A percentile compares a stretch with the other conserved stretches of the same genome.
Evolutionary conservation across 306 rosid genomes (phyloP).

Genomic region (Corylus heterophylla): DNA sequence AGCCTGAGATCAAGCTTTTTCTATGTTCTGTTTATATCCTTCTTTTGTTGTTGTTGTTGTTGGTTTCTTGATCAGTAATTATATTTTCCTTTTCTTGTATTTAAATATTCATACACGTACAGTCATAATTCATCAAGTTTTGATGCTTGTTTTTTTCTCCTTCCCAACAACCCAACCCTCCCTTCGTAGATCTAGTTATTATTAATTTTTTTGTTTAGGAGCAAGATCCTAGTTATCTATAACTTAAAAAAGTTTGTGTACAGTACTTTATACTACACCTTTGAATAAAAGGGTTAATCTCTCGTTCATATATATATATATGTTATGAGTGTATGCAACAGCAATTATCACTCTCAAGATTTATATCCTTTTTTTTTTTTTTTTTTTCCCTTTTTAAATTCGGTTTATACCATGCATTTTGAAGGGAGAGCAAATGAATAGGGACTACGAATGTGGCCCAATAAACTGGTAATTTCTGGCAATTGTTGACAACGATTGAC

Average conservation of each 20-base stretch:
- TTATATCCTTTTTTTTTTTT: too few species aligned
- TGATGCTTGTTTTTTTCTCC: neutral
- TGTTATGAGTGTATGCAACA: too few species aligned
- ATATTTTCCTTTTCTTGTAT: neutral
- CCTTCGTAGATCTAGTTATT: neutral
- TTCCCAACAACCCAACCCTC: neutral
- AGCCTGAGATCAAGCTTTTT: conserved; percentile 12
- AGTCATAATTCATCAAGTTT: neutral
- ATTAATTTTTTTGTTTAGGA: too few species aligned
- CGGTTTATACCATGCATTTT: too few species aligned
- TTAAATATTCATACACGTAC: neutral
- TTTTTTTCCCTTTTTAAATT: too few species aligned
- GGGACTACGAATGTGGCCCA: too few species aligned
- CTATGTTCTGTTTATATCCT: conserved; percentile 9
- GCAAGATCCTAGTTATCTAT: neutral
- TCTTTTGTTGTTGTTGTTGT: neutral
- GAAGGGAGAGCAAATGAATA: too few species aligned
- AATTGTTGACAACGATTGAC: too few species aligned
- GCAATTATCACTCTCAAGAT: too few species aligned
- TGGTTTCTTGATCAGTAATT: neutral
- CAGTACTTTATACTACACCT: neutral
- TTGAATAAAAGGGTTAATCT: neutral
- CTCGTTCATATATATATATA: too few species aligned
- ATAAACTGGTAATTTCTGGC: too few species aligned
- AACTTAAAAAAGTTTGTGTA: neutral